phyloP scores from a whole-genome alignment of 148 eudicot species.

The Fagopyrum esculentum region DNA sequence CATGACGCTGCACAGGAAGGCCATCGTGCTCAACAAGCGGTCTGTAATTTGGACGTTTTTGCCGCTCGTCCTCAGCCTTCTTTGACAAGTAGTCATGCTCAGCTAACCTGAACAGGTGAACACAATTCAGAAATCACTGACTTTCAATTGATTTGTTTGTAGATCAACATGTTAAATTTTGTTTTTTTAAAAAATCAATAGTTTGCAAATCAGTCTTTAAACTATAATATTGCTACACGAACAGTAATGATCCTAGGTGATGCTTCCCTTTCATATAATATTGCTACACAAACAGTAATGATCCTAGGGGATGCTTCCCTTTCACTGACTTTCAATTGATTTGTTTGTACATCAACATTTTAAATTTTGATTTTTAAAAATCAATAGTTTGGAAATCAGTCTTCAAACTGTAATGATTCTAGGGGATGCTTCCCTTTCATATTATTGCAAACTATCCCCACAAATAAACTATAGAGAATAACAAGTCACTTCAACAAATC shows the following conservation, averaged over 20 bases:
- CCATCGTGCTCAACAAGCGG: conserved; percentile 84
- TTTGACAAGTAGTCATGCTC: conserved; percentile 52
- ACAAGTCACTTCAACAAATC: neutral
- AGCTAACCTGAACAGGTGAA: conserved; percentile 28
- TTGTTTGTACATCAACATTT: too few species aligned
- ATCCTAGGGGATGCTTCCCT: too few species aligned
- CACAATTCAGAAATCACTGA: neutral
- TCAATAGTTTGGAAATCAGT: neutral
- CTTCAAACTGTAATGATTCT: neutral
- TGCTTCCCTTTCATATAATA: neutral
- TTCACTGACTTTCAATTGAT: neutral
- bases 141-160: neutral
- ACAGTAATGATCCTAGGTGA: neutral
- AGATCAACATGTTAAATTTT: too few species aligned
- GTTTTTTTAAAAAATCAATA: neutral
- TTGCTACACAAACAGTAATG: neutral
- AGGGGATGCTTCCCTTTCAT: neutral
- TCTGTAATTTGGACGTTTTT: conserved; percentile 58
- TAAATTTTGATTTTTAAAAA: too few species aligned
- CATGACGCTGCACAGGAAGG: conserved; percentile 44
- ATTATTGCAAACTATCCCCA: neutral
- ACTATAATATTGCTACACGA: neutral
- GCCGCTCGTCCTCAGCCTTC: conserved; percentile 65
- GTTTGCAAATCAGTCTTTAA: neutral
- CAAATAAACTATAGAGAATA: conserved; percentile 15